Conservation (phyloP, 208 protist species). For the Novymonas esmeraldas region DNA sequence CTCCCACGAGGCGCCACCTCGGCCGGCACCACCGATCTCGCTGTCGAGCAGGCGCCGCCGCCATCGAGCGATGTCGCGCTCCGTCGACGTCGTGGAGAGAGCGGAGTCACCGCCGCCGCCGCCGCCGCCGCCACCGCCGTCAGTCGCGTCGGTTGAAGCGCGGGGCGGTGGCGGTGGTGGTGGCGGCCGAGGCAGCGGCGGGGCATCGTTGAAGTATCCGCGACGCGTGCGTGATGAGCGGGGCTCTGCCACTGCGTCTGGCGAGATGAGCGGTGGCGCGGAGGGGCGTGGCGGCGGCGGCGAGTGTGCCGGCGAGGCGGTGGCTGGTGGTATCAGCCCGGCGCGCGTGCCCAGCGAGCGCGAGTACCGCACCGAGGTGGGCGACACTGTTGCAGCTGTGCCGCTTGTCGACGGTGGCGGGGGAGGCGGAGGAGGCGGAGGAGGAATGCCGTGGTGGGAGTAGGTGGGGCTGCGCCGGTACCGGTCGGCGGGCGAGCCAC, state of each 20-base stretch:
- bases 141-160: too few species aligned
- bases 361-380: constrained; percentile 13
- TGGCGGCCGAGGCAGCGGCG: not conserved
- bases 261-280: constrained; percentile 15
- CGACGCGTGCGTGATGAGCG: too few species aligned
- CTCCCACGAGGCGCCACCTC: not conserved
- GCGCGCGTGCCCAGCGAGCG: not conserved
- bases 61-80: constrained; percentile 18
- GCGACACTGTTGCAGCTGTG: not conserved
- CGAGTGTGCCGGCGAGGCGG: not conserved
- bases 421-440: constrained; percentile 21
- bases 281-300: not conserved
- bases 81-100: constrained; percentile 20
- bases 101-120: constrained; percentile 6
- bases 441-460: constrained; percentile 2
- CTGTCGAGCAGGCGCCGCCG: not conserved
- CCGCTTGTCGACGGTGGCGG: not conserved
- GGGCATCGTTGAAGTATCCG: too few species aligned
- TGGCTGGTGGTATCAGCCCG: not conserved
- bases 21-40: not conserved
- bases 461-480: constrained; percentile 4
- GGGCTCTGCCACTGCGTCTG: constrained; percentile 27
- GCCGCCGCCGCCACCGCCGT: too few species aligned
- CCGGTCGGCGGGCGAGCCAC: constrained; percentile 8
- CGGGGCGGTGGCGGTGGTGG: constrained; percentile 1